phyloP scores from a whole-genome alignment of 768 basidiomycete species.

The Baorangia bicolor region DNA sequence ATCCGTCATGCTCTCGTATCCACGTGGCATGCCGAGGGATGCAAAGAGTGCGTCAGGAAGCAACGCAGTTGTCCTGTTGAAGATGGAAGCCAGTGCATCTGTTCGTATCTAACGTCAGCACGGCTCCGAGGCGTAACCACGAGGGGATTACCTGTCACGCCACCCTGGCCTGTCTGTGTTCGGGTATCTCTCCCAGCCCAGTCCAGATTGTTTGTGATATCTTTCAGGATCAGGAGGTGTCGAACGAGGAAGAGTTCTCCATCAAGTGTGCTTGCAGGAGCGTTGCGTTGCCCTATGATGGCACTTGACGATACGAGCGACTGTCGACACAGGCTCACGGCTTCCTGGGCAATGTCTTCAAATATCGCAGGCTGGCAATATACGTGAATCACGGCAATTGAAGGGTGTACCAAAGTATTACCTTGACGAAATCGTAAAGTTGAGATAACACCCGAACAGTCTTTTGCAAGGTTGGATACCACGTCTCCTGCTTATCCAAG shows the following conservation, averaged over 20 bases:
- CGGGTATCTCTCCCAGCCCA: constrained; percentile 50
- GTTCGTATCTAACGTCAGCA: constrained; percentile 5
- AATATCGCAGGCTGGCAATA: constrained; percentile 84
- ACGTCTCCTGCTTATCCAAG: constrained; percentile 74
- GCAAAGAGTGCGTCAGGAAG: constrained; percentile 70
- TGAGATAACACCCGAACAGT: constrained; percentile 92
- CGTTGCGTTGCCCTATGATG: constrained; percentile 52
- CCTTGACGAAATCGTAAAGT: constrained; percentile 90
- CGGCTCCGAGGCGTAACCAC: background rate
- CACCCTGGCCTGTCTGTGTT: constrained; percentile 43
- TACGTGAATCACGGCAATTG: background rate
- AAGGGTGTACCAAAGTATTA: constrained; percentile 32
- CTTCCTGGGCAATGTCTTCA: constrained; percentile 95
- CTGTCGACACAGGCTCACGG: constrained; percentile 75
- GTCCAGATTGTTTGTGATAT: constrained; percentile 78
- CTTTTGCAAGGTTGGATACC: constrained; percentile 89
- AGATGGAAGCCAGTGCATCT: constrained; percentile 34
- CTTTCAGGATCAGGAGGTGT: constrained; percentile 89
- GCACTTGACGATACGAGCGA: constrained; percentile 76
- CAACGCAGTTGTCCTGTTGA: constrained; percentile 37
- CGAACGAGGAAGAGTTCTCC: constrained; percentile 86
- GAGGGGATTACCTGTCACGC: constrained; percentile 54
- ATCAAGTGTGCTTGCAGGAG: constrained; percentile 52
- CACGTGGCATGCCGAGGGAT: constrained; percentile 62
- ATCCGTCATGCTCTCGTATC: constrained; percentile 62